Conservation (phyloP, 2,329 filamentous ascomycete genomes). For the Chalaropsis thielavioides region DNA sequence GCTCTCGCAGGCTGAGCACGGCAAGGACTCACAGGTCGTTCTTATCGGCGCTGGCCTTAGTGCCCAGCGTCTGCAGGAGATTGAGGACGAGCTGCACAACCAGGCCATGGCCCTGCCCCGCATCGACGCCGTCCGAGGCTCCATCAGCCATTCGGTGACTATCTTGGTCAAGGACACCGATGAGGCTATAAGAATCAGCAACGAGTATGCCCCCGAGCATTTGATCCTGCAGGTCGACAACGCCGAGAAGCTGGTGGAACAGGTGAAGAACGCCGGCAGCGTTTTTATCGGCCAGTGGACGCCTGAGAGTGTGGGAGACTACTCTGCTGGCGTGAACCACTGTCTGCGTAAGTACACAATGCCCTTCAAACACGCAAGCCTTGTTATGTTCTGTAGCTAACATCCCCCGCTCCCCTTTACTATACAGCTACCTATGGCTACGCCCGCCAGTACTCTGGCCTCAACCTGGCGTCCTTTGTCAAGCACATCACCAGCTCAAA, state of each 20-base stretch:
- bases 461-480: constrained; percentile 88
- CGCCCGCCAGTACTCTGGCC: constrained; percentile 94
- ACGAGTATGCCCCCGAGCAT: constrained; percentile 91
- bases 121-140: constrained; percentile 80
- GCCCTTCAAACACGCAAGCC: neutral
- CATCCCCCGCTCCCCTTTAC: constrained; percentile 14
- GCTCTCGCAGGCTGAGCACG: constrained; percentile 90
- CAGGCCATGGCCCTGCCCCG: constrained; percentile 79
- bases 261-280: constrained; percentile 85
- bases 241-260: constrained; percentile 56
- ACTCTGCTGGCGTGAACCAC: constrained; percentile 96
- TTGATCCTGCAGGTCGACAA: constrained; percentile 79
- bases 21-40: constrained; percentile 89
- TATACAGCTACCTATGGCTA: constrained; percentile 81
- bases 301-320: constrained; percentile 93
- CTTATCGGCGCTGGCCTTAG: constrained; percentile 70
- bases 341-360: constrained; percentile 62
- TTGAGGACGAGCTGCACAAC: constrained; percentile 78
- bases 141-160: constrained; percentile 84
- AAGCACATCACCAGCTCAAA: constrained; percentile 97
- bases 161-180: constrained; percentile 57
- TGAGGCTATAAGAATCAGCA: constrained; percentile 70
- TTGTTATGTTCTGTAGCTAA: constrained; percentile 17
- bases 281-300: constrained; percentile 96
- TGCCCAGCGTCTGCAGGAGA: constrained; percentile 59